Conservation (phyloP, 768 basidiomycete species). For the Neoboletus subvelutipes region DNA sequence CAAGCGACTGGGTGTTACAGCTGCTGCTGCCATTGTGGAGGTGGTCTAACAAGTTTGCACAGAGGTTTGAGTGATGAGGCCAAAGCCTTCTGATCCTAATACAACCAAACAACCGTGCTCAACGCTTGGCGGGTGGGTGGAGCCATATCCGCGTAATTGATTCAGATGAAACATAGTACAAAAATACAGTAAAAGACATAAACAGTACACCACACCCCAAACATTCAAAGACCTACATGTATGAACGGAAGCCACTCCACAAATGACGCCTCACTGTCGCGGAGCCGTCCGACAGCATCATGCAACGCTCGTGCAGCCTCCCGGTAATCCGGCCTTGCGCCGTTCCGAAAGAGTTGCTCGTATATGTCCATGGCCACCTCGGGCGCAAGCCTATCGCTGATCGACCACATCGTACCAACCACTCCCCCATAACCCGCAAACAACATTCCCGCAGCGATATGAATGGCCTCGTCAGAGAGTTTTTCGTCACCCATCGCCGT, state of each 20-base stretch:
- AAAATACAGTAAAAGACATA: not conserved
- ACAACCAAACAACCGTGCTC: constrained; percentile 29
- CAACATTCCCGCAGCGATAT: constrained; percentile 44
- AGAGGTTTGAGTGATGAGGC: not conserved
- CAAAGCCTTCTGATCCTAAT: constrained; percentile 29
- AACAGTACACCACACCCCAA: not conserved
- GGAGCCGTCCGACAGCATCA: not conserved
- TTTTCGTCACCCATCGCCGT: constrained; percentile 38
- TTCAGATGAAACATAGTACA: not conserved
- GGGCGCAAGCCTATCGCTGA: constrained; percentile 38
- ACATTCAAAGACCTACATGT: not conserved
- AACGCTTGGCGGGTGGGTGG: no score
- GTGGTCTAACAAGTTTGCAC: not conserved
- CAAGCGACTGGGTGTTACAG: constrained; percentile 51
- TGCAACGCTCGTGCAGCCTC: constrained; percentile 9
- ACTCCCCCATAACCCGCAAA: constrained; percentile 32
- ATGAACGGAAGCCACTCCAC: not conserved
- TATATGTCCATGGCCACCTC: constrained; percentile 36
- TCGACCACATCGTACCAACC: constrained; percentile 46
- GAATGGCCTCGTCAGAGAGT: constrained; percentile 39
- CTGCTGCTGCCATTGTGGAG: constrained; percentile 32
- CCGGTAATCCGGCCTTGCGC: not conserved
- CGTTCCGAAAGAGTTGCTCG: not conserved
- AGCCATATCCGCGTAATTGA: not conserved
- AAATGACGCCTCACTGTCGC: not conserved